These are phyloP conservation scores for Apiospora marii DNA, from an alignment of 2,329 filamentous ascomycete genomes.

Conservation along the genomic window DNA sequence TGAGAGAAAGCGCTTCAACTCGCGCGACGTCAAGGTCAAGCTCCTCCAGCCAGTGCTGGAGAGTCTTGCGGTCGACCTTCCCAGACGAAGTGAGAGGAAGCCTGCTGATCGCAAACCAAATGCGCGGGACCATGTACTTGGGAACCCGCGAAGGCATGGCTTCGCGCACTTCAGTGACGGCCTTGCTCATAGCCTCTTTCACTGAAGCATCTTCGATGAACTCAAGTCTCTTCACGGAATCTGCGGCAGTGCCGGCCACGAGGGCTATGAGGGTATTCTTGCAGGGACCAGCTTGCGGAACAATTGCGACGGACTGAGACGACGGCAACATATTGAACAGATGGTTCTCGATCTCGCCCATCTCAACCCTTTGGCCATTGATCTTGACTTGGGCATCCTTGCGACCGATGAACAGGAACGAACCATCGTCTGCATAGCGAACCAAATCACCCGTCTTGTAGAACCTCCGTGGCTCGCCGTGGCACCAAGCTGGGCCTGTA, in stretches of 20 bases:
- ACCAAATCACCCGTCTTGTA: conserved; percentile 34
- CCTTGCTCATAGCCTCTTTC: neutral
- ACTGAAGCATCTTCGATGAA: conserved; percentile 39
- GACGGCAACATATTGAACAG: conserved; percentile 25
- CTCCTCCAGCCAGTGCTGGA: conserved; percentile 27
- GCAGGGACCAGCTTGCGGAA: conserved; percentile 27
- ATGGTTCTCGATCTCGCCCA: conserved; percentile 47
- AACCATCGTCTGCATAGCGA: conserved; percentile 39
- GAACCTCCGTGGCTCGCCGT: conserved; percentile 16
- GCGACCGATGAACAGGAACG: conserved; percentile 42
- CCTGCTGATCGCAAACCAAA: conserved; percentile 26
- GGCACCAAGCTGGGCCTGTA: conserved; percentile 29
- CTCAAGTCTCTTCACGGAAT: conserved; percentile 33
- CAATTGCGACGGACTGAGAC: conserved; percentile 13
- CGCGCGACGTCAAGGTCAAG: conserved; percentile 24
- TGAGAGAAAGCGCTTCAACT: neutral
- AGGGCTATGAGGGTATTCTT: conserved; percentile 34
- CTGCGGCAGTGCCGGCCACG: conserved; percentile 37
- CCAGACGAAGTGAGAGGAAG: conserved; percentile 30
- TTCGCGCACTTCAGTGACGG: conserved; percentile 23
- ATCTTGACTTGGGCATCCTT: conserved; percentile 50
- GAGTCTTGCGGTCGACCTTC: conserved; percentile 30
- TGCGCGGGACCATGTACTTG: conserved; percentile 25
- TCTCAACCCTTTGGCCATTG: conserved; percentile 50
- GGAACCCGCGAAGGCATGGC: neutral